Conservation (phyloP, 768 basidiomycete species). For the Multifurca ochricompacta region DNA sequence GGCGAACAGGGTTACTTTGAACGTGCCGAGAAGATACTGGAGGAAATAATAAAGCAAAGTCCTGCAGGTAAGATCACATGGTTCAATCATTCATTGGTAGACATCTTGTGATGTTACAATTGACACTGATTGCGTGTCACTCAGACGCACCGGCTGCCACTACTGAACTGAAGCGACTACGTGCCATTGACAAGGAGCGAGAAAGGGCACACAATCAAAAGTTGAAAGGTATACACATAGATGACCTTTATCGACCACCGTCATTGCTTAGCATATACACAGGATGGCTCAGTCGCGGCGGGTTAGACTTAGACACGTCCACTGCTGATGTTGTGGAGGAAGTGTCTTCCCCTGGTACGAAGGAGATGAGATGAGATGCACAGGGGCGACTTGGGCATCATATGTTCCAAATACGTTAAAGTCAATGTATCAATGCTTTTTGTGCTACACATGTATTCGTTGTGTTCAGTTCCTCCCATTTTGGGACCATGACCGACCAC, state of each 20-base stretch:
- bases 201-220: constrained; percentile 61
- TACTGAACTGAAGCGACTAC: constrained; percentile 57
- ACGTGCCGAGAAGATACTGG: constrained; percentile 56
- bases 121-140: neutral
- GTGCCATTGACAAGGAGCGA: constrained; percentile 55
- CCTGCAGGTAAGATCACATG: constrained; percentile 40
- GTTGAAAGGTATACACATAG: constrained; percentile 49
- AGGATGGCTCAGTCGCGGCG: constrained; percentile 17
- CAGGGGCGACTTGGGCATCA: neutral
- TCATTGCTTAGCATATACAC: neutral
- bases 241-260: neutral
- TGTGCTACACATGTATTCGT: neutral
- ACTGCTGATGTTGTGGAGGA: constrained; percentile 7
- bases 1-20: constrained; percentile 73
- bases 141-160: constrained; percentile 52
- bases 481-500: neutral
- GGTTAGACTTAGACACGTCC: constrained; percentile 4
- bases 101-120: neutral
- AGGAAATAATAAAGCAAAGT: constrained; percentile 57
- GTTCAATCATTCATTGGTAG: neutral
- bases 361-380: neutral
- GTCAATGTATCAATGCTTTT: neutral
- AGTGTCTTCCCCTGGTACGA: constrained; percentile 7
- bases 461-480: neutral
- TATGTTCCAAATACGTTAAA: neutral